A percentile compares a stretch with the other conserved stretches of the same genome.
Evolutionary conservation across 371 early-diverging fungal genomes (phyloP).

Genomic region (Mucor piriformis): DNA sequence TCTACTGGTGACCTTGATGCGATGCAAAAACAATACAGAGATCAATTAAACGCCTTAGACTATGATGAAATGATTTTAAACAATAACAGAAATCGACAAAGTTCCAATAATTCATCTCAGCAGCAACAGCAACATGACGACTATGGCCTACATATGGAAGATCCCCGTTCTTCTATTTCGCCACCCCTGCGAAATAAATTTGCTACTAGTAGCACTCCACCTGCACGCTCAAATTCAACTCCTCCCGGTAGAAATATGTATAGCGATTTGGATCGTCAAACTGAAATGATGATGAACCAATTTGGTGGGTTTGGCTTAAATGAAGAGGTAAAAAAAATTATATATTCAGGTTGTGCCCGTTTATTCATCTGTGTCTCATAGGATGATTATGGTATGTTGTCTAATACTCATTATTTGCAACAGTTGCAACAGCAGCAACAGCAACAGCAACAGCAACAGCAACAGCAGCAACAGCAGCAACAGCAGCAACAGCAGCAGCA

Average conservation of each 20-base stretch:
- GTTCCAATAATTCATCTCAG: too few species aligned
- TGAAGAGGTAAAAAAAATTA: slow-evolving; percentile 34
- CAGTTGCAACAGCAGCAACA: slow-evolving; percentile 42
- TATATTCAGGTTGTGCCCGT: neutral
- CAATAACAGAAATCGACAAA: slow-evolving; percentile 5
- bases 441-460: slow-evolving; percentile 44
- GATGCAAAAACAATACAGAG: slow-evolving; percentile 37
- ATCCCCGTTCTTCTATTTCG: slow-evolving; percentile 20
- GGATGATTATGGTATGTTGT: slow-evolving; percentile 18
- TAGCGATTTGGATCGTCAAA: slow-evolving; percentile 31
- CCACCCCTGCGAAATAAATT: slow-evolving; percentile 39
- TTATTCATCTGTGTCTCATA: neutral
- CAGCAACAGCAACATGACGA: slow-evolving; percentile 12
- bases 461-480: slow-evolving; percentile 26
- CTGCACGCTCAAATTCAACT: slow-evolving; percentile 51
- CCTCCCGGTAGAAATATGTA: slow-evolving; percentile 45
- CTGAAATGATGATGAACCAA: slow-evolving; percentile 34
- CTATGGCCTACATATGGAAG: slow-evolving; percentile 7
- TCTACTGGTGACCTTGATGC: slow-evolving; percentile 29
- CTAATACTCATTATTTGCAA: slow-evolving; percentile 22
- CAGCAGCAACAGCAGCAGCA: slow-evolving; percentile 32
- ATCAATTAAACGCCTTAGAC: slow-evolving; percentile 31
- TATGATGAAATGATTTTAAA: slow-evolving; percentile 27
- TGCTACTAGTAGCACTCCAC: slow-evolving; percentile 30
- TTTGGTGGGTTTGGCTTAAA: slow-evolving; percentile 39